Evolutionary conservation across 1,284 basidiomycete species (phyloP).

Genomic region (Microstroma glucosiphilum): DNA sequence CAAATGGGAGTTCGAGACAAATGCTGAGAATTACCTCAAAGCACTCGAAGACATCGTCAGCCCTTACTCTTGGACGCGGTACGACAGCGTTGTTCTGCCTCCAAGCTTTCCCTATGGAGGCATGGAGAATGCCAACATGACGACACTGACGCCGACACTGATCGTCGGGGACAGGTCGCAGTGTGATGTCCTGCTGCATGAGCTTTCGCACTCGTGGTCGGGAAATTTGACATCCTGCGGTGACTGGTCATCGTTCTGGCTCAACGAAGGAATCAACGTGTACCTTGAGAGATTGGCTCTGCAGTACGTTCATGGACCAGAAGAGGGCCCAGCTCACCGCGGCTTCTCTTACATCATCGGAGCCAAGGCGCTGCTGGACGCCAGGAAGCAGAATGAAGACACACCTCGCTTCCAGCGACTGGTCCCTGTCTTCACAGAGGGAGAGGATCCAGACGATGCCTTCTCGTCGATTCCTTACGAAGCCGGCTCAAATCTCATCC

Average conservation of each 20-base stretch:
- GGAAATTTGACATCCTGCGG: slow-evolving; percentile 48
- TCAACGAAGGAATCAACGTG: slow-evolving; percentile 71
- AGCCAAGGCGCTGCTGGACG: slow-evolving; percentile 65
- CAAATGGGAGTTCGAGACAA: slow-evolving; percentile 48
- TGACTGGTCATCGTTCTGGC: slow-evolving; percentile 47
- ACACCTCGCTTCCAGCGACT: slow-evolving; percentile 73
- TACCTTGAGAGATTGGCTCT: slow-evolving; percentile 83
- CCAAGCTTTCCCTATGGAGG: slow-evolving; percentile 75
- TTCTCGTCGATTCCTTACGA: slow-evolving; percentile 64
- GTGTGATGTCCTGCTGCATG: slow-evolving; percentile 54
- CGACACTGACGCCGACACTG: slow-evolving; percentile 46
- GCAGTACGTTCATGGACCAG: slow-evolving; percentile 60
- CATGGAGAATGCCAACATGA: slow-evolving; percentile 50
- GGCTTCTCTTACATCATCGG: slow-evolving; percentile 76
- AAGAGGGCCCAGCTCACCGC: slow-evolving; percentile 61
- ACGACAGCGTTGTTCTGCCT: slow-evolving; percentile 85
- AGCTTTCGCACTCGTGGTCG: slow-evolving; percentile 47
- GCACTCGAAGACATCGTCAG: slow-evolving; percentile 46
- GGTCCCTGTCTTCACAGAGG: slow-evolving; percentile 72
- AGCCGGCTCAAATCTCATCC: slow-evolving; percentile 67
- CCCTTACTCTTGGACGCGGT: slow-evolving; percentile 76
- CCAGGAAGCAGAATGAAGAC: slow-evolving; percentile 57
- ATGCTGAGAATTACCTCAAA: slow-evolving; percentile 45
- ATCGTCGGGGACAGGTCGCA: slow-evolving; percentile 40
- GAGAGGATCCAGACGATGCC: slow-evolving; percentile 60